phyloP scores from a whole-genome alignment of 805 yeast species.

The Maudiozyma pseudohumilis region DNA sequence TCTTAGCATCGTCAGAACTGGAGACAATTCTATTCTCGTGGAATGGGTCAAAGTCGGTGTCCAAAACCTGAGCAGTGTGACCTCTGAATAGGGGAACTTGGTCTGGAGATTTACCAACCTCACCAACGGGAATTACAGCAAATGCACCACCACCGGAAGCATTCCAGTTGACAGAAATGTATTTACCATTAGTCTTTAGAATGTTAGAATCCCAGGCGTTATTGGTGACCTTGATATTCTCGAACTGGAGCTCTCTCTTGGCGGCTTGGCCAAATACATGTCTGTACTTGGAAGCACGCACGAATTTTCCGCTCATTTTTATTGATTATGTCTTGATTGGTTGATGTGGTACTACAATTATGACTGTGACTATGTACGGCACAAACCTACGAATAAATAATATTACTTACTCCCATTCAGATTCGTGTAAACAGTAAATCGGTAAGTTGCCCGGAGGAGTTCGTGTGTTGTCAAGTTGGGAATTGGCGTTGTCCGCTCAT shows the following conservation, averaged over 20 bases:
- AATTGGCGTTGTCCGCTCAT: too few species aligned
- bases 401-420: too few species aligned
- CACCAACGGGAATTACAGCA: slow-evolving; percentile 79
- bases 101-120: slow-evolving; percentile 90
- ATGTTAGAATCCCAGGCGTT: slow-evolving; percentile 96
- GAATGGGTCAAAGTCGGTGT: slow-evolving; percentile 93
- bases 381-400: too few species aligned
- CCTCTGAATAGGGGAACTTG: slow-evolving; percentile 90
- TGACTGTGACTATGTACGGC: too few species aligned
- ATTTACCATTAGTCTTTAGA: slow-evolving; percentile 78
- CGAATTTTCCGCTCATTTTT: slow-evolving; percentile 68
- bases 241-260: slow-evolving; percentile 38
- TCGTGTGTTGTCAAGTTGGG: too few species aligned
- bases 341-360: too few species aligned
- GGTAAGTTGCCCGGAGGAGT: too few species aligned
- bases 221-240: slow-evolving; percentile 57
- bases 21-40: slow-evolving; percentile 65
- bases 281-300: slow-evolving; percentile 92
- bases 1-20: slow-evolving; percentile 71
- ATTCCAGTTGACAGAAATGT: slow-evolving; percentile 81
- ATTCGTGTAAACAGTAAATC: too few species aligned
- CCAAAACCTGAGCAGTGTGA: slow-evolving; percentile 89
- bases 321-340: too few species aligned
- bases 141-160: slow-evolving; percentile 97
- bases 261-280: slow-evolving; percentile 91